Conservation (phyloP, 495 filamentous ascomycete species). For the Talaromyces adpressus region DNA sequence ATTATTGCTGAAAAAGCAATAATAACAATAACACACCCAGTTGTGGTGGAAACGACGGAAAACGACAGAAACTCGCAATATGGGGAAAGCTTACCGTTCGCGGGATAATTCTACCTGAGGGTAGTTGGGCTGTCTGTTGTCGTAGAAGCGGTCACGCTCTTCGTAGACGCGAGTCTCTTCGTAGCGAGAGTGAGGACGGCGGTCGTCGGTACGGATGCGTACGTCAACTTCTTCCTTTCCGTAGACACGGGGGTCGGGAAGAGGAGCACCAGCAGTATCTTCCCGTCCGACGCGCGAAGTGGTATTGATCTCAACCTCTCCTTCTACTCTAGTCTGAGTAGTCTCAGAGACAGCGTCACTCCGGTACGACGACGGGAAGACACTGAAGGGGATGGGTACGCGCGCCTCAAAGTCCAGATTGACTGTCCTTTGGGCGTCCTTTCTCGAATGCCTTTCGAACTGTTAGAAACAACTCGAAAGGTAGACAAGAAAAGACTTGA, state of each 20-base stretch:
- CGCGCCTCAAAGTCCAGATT: conserved; percentile 99
- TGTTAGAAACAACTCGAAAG: conserved; percentile 72
- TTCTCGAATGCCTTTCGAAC: conserved; percentile 94
- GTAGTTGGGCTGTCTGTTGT: conserved; percentile 14
- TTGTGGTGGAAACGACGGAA: conserved; percentile 4
- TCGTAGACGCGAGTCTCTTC: conserved; percentile 46
- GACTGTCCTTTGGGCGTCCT: conserved; percentile 75
- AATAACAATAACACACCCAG: neutral
- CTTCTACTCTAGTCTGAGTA: conserved; percentile 78
- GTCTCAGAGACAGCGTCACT: conserved; percentile 78
- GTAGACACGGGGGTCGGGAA: conserved; percentile 59
- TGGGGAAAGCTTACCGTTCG: conserved; percentile 39
- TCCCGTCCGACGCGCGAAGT: conserved; percentile 84
- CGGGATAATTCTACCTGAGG: conserved; percentile 49
- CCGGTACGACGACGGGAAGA: conserved; percentile 98
- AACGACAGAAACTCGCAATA: neutral
- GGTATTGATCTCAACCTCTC: conserved; percentile 76
- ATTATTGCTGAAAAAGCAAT: conserved; percentile 18
- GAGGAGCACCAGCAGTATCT: conserved; percentile 70
- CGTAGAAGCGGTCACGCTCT: conserved; percentile 35
- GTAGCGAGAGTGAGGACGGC: conserved; percentile 54
- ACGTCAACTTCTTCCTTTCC: conserved; percentile 77
- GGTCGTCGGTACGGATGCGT: conserved; percentile 58
- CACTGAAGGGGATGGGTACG: conserved; percentile 98
- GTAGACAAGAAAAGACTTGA: conserved; percentile 82